Percentiles rank a stretch among this genome's conserved stretches.
These are phyloP conservation scores for Fusarium stilboides DNA, from an alignment of 2,329 filamentous ascomycete genomes.

Conservation along the genomic window DNA sequence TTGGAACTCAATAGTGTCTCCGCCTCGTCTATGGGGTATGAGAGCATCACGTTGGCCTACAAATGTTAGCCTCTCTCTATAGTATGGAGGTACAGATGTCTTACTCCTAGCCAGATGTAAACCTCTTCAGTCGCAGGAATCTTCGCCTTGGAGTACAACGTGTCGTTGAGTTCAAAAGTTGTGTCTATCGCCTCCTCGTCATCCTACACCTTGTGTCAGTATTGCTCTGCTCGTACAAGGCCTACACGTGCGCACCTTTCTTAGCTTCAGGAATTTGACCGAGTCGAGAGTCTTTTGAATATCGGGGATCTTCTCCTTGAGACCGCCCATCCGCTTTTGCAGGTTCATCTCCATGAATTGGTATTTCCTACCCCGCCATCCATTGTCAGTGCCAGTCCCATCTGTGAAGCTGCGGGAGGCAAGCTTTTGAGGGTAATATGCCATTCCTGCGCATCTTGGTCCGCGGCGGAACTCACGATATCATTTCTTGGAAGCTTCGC, in stretches of 20 bases:
- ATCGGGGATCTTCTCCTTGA: slow-evolving; percentile 96
- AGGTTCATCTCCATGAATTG: slow-evolving; percentile 99
- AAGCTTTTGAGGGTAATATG: slow-evolving; percentile 24
- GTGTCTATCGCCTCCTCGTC: slow-evolving; percentile 84
- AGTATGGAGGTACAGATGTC: neutral
- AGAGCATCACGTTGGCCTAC: slow-evolving; percentile 95
- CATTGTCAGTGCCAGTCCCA: slow-evolving; percentile 38
- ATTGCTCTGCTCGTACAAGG: neutral
- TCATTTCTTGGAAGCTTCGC: slow-evolving; percentile 93
- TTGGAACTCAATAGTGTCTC: slow-evolving; percentile 84
- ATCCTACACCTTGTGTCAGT: slow-evolving; percentile 55
- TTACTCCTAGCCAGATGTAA: slow-evolving; percentile 94
- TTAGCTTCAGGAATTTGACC: slow-evolving; percentile 85
- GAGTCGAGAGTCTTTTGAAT: slow-evolving; percentile 97
- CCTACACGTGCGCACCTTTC: slow-evolving; percentile 68
- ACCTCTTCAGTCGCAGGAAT: slow-evolving; percentile 90
- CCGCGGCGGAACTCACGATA: slow-evolving; percentile 74
- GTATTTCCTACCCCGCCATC: slow-evolving; percentile 81
- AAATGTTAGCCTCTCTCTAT: slow-evolving; percentile 44
- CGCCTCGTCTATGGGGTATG: slow-evolving; percentile 92
- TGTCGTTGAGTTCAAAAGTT: slow-evolving; percentile 97
- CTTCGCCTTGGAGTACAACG: slow-evolving; percentile 89
- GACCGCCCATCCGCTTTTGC: slow-evolving; percentile 82
- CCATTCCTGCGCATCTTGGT: slow-evolving; percentile 18
- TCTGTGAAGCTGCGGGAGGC: slow-evolving; percentile 9